These are phyloP conservation scores for Globisporangium barbulae DNA, from an alignment of 352 stramenopile genomes.

Conservation along the genomic window DNA sequence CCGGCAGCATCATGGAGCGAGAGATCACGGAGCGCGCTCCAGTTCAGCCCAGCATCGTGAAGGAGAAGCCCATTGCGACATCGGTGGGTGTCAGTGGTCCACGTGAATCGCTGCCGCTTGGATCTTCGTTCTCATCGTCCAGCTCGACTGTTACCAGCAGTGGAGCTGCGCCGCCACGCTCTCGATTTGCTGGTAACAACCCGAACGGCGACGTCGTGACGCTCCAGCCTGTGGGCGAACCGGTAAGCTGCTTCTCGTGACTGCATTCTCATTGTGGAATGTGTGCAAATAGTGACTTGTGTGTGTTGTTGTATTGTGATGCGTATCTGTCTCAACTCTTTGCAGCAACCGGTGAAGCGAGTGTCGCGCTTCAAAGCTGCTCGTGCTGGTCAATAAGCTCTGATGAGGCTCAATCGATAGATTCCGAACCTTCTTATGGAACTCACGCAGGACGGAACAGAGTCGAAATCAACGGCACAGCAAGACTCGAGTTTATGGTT, in stretches of 20 bases:
- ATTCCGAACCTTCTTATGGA: not conserved
- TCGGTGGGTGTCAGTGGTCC: not conserved
- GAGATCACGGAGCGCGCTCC: slow-evolving; percentile 28
- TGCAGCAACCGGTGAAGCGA: slow-evolving; percentile 77
- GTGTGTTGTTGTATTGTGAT: not conserved
- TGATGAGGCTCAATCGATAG: not conserved
- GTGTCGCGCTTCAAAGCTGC: slow-evolving; percentile 82
- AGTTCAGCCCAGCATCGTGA: not conserved
- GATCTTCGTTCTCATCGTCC: slow-evolving; percentile 15
- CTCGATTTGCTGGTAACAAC: slow-evolving; percentile 67
- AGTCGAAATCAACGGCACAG: not conserved
- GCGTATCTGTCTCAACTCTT: not conserved
- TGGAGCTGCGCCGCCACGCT: slow-evolving; percentile 26
- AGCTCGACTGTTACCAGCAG: not conserved
- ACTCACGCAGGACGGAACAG: not conserved
- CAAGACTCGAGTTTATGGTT: not conserved
- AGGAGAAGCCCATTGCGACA: not conserved
- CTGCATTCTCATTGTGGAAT: not conserved
- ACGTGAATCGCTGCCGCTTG: slow-evolving; percentile 11
- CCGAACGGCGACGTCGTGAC: slow-evolving; percentile 63
- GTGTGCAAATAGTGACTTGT: slow-evolving; percentile 2
- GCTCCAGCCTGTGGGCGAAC: slow-evolving; percentile 70
- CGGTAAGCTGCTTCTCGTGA: slow-evolving; percentile 34
- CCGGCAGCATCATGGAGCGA: slow-evolving; percentile 68
- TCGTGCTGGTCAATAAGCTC: slow-evolving; percentile 16